Evolutionary conservation across 306 rosid genomes (phyloP).

Genomic region (Gynostemma pentaphyllum): DNA sequence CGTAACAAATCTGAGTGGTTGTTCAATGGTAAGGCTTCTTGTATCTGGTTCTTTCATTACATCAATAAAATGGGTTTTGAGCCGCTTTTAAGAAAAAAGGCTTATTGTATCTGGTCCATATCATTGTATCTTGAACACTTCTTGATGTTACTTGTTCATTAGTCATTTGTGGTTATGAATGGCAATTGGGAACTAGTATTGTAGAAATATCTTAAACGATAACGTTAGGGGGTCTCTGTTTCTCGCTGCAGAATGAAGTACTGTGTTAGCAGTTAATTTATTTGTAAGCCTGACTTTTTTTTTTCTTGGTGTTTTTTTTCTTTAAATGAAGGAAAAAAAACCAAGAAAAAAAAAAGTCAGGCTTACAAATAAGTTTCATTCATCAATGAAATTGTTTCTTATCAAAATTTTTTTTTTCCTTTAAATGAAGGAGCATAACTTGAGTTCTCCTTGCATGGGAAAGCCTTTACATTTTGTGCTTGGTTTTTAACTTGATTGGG

Average conservation of each 20-base stretch:
- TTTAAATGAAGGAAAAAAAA: background rate
- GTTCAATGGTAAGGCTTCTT: slow-evolving; percentile 44
- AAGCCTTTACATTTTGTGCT: background rate
- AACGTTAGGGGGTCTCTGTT: background rate
- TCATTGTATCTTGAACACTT: background rate
- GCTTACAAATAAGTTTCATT: background rate
- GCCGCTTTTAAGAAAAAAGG: too few species aligned
- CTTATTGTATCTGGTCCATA: slow-evolving; percentile 1
- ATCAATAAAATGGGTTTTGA: too few species aligned
- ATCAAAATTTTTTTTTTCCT: too few species aligned
- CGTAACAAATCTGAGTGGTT: slow-evolving; percentile 85
- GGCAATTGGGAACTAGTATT: background rate
- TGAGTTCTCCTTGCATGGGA: background rate
- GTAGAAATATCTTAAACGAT: background rate
- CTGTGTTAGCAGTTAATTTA: background rate
- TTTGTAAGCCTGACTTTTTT: background rate
- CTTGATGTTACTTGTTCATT: background rate
- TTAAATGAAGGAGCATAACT: background rate
- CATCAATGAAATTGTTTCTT: too few species aligned
- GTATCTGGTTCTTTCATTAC: background rate
- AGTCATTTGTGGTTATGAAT: background rate
- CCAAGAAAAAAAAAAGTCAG: background rate
- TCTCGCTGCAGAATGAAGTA: background rate
- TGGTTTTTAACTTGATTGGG: background rate
- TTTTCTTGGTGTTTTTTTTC: background rate